Evolutionary conservation across 495 filamentous ascomycete genomes (phyloP), one percentile per base, ranked within the genome.

Genomic region (Xylaria scruposa): DNA sequence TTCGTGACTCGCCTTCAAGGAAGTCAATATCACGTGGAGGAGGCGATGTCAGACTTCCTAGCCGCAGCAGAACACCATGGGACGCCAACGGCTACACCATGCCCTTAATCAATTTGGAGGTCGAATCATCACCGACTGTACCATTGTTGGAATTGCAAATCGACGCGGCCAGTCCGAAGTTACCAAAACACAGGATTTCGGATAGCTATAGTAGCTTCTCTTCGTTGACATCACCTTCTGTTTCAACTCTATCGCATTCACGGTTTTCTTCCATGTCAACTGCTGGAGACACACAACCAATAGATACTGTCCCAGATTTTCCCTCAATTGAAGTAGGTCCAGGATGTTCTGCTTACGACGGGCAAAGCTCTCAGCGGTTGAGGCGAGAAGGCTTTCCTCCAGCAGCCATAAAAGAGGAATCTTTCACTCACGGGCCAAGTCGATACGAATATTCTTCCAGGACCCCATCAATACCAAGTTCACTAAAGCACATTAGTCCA

Each of bases 31-130:
- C 77, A 10, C 60, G 72, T 29, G 71, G 73, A 42, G 72, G 63
- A 8, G 77, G 78, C 65, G 80, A 77, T 59, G 67, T 77, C 15
- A 73, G 66, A 40, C 74, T 77, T 36, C 78, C 81, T 19, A 77
- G 72, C 59, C 72, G 81, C 67, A 83, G 75, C 69, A 79, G 83
- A 31, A 86, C 79, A 9, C 84, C 84, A 51, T 87, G 84, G 85
- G 81, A 85, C 66, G 83, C 80, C 19, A 81, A 81, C 54, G 83
- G 80, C 44, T 85, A 81, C 51, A 77, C 78, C 5, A 77, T 85
- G 26, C 81, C 82, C 4, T 63, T 63, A 21, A 63, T 42, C 38
- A 63, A 44, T 17, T n/a, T 60, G 21, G 58, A 38, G 58, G 33
- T 60, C 17, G 58, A 60, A 8, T 60, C 58, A n/a, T 60, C 58